These are phyloP conservation scores for Globisporangium splendens DNA, from an alignment of 352 stramenopile genomes.

Conservation along the genomic window DNA sequence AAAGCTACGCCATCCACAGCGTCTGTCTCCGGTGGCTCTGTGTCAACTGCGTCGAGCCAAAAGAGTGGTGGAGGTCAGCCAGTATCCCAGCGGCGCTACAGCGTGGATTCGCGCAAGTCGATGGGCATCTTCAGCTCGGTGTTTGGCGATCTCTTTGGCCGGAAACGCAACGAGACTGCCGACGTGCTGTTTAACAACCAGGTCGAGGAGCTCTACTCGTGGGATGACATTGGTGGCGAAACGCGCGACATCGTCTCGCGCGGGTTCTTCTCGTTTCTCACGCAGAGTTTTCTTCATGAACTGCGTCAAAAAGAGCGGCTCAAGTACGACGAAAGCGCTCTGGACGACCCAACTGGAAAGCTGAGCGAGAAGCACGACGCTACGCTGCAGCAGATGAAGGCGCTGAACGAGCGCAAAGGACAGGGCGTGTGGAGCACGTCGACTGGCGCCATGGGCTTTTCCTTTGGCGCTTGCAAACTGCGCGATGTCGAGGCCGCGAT, in stretches of 20 bases:
- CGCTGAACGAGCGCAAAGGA: constrained; percentile 36
- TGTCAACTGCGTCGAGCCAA: neutral
- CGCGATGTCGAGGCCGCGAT: constrained; percentile 63
- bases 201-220: constrained; percentile 50
- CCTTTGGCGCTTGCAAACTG: constrained; percentile 54
- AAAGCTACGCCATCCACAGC: neutral
- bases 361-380: neutral
- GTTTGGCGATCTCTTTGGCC: constrained; percentile 70
- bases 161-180: constrained; percentile 47
- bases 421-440: constrained; percentile 70
- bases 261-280: constrained; percentile 63
- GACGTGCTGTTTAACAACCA: constrained; percentile 41
- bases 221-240: constrained; percentile 63
- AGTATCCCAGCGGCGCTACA: constrained; percentile 37
- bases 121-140: constrained; percentile 56
- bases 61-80: too few relatives aligned
- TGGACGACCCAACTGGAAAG: constrained; percentile 14
- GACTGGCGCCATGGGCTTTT: constrained; percentile 47
- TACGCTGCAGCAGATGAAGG: constrained; percentile 7
- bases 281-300: constrained; percentile 38
- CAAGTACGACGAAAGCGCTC: constrained; percentile 21
- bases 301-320: constrained; percentile 23
- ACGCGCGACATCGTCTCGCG: constrained; percentile 57
- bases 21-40: constrained; percentile 14
- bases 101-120: constrained; percentile 44